Conservation (phyloP, 2,329 filamentous ascomycete species). For the Ceratocystis destructans region DNA sequence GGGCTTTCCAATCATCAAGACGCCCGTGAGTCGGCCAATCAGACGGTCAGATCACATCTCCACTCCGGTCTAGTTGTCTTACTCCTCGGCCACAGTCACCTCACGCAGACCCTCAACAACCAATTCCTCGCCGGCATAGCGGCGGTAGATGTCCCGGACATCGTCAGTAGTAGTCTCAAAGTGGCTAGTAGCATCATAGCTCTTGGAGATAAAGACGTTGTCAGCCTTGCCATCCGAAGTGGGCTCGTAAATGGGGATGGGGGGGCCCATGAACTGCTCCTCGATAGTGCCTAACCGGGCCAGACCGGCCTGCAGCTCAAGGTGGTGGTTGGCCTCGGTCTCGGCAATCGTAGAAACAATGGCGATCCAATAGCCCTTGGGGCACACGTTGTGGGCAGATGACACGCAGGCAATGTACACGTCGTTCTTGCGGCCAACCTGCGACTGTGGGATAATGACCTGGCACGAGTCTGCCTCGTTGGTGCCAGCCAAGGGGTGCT, state of each 20-base stretch:
- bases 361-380: constrained; percentile 97
- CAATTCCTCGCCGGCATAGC: constrained; percentile 71
- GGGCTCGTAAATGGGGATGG: constrained; percentile 90
- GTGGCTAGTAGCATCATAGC: constrained; percentile 94
- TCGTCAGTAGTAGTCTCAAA: constrained; percentile 89
- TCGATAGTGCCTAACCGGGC: constrained; percentile 86
- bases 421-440: constrained; percentile 93
- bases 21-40: no score
- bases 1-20: not conserved
- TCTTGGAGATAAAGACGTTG: constrained; percentile 96
- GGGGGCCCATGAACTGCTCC: constrained; percentile 88
- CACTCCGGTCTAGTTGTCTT: not conserved
- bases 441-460: constrained; percentile 94
- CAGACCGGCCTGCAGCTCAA: constrained; percentile 84
- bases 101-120: constrained; percentile 79
- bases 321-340: constrained; percentile 78
- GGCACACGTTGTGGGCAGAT: constrained; percentile 92
- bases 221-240: constrained; percentile 68
- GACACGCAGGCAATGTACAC: constrained; percentile 96
- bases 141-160: constrained; percentile 82
- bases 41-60: no score
- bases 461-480: constrained; percentile 80
- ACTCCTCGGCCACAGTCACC: constrained; percentile 52
- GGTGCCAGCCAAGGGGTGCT: constrained; percentile 85
- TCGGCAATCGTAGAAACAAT: constrained; percentile 98